A percentile compares a stretch with the other conserved stretches of the same genome.
These are phyloP conservation scores for Pueraria montana DNA, from an alignment of 306 rosid genomes.

Conservation along the genomic window DNA sequence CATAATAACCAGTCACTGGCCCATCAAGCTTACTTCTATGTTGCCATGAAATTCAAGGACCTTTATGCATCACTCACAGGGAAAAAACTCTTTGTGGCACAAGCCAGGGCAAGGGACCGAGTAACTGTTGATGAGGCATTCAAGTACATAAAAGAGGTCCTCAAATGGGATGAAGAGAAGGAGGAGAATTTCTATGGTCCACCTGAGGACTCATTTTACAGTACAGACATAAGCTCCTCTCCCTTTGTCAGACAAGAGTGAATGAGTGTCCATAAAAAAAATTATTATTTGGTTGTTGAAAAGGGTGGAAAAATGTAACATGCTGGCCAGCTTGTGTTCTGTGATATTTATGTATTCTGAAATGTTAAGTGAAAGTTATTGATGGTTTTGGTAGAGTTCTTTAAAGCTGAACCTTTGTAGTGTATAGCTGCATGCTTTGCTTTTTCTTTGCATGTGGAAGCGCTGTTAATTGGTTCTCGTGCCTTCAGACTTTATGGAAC, in stretches of 20 bases:
- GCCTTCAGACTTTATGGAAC: constrained; percentile 20
- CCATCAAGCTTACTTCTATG: constrained; percentile 92
- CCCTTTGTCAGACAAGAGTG: constrained; percentile 73
- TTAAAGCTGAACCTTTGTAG: constrained; percentile 37
- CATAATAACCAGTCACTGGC: constrained; percentile 80
- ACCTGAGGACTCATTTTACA: constrained; percentile 91
- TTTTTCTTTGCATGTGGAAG: constrained; percentile 42
- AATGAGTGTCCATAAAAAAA: constrained; percentile 45
- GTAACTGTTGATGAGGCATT: constrained; percentile 84
- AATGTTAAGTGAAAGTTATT: constrained; percentile 40
- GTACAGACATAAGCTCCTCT: constrained; percentile 95
- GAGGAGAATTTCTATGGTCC: constrained; percentile 81
- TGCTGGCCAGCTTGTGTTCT: constrained; percentile 40
- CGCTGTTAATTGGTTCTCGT: constrained; percentile 32
- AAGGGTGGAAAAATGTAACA: constrained; percentile 46
- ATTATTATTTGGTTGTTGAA: constrained; percentile 28
- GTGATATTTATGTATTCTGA: constrained; percentile 46
- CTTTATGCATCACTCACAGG: constrained; percentile 77
- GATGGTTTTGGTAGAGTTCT: constrained; percentile 52
- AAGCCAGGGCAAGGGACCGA: constrained; percentile 87
- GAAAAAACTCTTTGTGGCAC: constrained; percentile 88
- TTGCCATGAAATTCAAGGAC: constrained; percentile 98
- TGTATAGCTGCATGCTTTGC: constrained; percentile 38
- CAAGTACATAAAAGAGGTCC: constrained; percentile 92
- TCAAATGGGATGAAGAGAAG: constrained; percentile 97